A percentile compares a stretch with the other conserved stretches of the same genome.
Evolutionary conservation across 2,329 filamentous ascomycete species (phyloP).

Genomic region (Periconia sp.): DNA sequence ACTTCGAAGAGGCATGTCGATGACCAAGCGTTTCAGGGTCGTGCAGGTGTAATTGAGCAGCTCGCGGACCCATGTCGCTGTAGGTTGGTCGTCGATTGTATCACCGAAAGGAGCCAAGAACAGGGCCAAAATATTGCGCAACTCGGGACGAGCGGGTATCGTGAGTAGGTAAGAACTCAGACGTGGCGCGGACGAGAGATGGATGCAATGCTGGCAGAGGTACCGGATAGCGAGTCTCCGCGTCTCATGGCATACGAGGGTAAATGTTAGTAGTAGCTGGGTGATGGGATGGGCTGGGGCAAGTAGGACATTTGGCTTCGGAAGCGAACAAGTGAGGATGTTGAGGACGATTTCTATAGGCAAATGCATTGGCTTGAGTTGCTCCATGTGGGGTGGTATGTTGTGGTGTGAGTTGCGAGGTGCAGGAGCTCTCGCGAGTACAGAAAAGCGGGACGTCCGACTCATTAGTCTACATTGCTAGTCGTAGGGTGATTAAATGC

Average conservation of each 20-base stretch:
- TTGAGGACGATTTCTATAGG: slow-evolving; percentile 33
- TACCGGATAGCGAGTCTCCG: slow-evolving; percentile 45
- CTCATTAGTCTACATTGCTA: no score
- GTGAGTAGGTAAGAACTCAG: slow-evolving; percentile 29
- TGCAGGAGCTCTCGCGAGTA: neutral
- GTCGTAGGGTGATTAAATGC: no score
- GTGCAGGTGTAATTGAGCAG: slow-evolving; percentile 47
- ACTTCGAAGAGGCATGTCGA: slow-evolving; percentile 53
- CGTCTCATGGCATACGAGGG: slow-evolving; percentile 48
- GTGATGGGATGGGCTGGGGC: slow-evolving; percentile 45
- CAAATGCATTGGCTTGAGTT: slow-evolving; percentile 14
- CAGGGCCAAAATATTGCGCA: slow-evolving; percentile 42
- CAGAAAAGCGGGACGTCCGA: no score
- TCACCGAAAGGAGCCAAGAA: slow-evolving; percentile 32
- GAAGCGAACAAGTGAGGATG: slow-evolving; percentile 25
- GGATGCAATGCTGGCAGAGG: slow-evolving; percentile 51
- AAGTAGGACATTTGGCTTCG: slow-evolving; percentile 27
- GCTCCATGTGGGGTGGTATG: slow-evolving; percentile 7
- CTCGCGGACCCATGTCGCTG: slow-evolving; percentile 45
- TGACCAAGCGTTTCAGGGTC: slow-evolving; percentile 49
- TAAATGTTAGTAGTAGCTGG: slow-evolving; percentile 50
- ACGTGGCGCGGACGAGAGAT: slow-evolving; percentile 42
- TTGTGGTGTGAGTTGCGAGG: neutral
- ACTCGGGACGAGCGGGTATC: slow-evolving; percentile 13
- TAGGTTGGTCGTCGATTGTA: slow-evolving; percentile 48